Conservation (phyloP, 2,329 filamentous ascomycete genomes). For the Torrubiellomyces zombiae region DNA sequence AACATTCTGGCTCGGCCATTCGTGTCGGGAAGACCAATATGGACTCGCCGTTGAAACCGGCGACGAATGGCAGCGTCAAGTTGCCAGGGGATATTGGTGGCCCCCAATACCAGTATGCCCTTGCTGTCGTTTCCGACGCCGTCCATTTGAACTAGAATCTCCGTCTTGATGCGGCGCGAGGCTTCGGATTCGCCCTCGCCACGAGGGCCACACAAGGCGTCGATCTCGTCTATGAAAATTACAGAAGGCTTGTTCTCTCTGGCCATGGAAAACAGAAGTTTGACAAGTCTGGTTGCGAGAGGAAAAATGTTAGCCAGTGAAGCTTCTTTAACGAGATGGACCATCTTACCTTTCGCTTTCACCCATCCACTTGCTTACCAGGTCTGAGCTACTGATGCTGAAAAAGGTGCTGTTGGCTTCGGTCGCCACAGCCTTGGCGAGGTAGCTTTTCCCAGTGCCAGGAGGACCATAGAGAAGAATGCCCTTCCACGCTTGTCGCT, state of each 20-base stretch:
- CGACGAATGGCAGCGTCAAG: conserved; percentile 88
- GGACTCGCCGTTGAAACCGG: conserved; percentile 89
- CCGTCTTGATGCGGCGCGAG: conserved; percentile 93
- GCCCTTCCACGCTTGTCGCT: conserved; percentile 95
- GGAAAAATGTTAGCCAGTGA: conserved; percentile 7
- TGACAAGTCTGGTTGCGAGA: conserved; percentile 55
- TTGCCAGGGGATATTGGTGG: conserved; percentile 98
- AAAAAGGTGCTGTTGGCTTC: conserved; percentile 99
- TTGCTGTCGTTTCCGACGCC: conserved; percentile 92
- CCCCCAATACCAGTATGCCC: conserved; percentile 84
- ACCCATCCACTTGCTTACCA: conserved; percentile 99
- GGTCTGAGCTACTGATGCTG: conserved; percentile 89
- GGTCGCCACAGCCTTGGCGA: conserved; percentile 93
- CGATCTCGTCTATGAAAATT: conserved; percentile 97
- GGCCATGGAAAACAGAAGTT: conserved; percentile 93
- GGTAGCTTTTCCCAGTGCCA: conserved; percentile 92
- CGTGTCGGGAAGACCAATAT: conserved; percentile 81
- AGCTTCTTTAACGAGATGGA: conserved; percentile 1
- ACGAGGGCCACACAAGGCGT: conserved; percentile 85
- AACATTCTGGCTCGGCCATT: conserved; percentile 89
- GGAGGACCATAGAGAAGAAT: conserved; percentile 92
- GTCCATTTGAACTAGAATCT: conserved; percentile 97
- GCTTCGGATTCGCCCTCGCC: conserved; percentile 95
- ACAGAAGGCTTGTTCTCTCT: conserved; percentile 96
- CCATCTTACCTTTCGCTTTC: conserved; percentile 72